Base-by-base conservation (phyloP, 805 yeast genomes). In the Suhomyces xylopsoci region DNA sequence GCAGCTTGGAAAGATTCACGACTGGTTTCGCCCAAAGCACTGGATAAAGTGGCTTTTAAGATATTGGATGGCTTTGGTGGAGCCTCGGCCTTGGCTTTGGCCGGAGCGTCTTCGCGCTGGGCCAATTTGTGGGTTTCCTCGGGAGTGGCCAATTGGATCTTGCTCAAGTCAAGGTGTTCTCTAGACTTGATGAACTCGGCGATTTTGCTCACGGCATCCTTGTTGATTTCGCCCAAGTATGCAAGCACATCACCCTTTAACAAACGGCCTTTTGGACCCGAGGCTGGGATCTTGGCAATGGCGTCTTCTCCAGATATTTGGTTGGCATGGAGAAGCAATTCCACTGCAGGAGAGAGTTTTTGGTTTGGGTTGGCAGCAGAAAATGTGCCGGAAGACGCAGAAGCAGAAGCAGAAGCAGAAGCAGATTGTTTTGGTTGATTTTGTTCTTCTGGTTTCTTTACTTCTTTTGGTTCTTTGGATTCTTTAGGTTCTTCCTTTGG, bases 221-320 rank as follows among this genome's bases (percentile, higher is more conserved):
- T 61, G 9, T 89, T 70, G 50, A 92, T 87, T 55, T 80, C 70
- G 26, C 98, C 97, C 49, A 92, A 63, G 65, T 82, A 84, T 0
- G 96, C 94, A 58, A 92, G 77, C 1, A 92, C 93, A 68, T 93
- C 99, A 57, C 98, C 98, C 71, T 88, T 89, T 57, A 93, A 77
- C 41, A 93, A 67, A 63, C 96, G 81, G 8, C 98, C 98, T 52
- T 84, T 80, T 26, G 96, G 96, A 19, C 98, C 99, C 1, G 96
- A 79, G 7, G 97, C 96, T 41, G 81, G 74, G 61, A 93, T 89
- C 57, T 85, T 83, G 7, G 74, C 62, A 19, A 88, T 55, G 2
- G 97, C 97, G 24, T 87, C 93, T 42, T 80, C 86, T 51, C 68
- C 70, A 1, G 93, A 80, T 53, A 93, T 84, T 50, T 78, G 67